A percentile compares a stretch with the other conserved stretches of the same genome.
Evolutionary conservation across 2,329 filamentous ascomycete species (phyloP).

Genomic region (Aspergillus persii): DNA sequence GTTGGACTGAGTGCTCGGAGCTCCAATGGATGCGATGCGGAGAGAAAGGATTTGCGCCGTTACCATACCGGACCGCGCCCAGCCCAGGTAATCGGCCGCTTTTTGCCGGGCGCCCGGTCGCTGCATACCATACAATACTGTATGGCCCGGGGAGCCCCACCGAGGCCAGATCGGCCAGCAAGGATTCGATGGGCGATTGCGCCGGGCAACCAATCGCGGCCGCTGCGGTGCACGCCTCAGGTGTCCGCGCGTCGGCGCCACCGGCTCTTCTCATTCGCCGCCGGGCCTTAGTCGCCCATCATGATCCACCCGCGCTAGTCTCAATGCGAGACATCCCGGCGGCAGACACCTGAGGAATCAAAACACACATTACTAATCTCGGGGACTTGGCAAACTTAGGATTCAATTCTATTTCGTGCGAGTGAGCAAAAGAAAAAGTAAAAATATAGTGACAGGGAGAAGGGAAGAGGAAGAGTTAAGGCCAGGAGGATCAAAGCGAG

Average conservation of each 20-base stretch:
- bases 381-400: not conserved
- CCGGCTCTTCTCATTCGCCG: too few relatives aligned
- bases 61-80: conserved; percentile 18
- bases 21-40: conserved; percentile 13
- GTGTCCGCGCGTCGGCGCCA: not conserved
- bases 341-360: not conserved
- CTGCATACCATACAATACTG: not conserved
- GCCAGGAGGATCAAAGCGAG: conserved; percentile 6
- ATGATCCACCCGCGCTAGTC: not conserved
- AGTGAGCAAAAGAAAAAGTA: conserved; percentile 3
- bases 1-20: too few relatives aligned
- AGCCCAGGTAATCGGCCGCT: not conserved
- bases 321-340: not conserved
- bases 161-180: conserved; percentile 18
- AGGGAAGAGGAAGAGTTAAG: conserved; percentile 6
- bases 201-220: conserved; percentile 5
- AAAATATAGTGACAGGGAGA: conserved; percentile 19
- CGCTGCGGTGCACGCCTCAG: too few relatives aligned
- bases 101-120: too few relatives aligned
- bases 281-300: too few relatives aligned
- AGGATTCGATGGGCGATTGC: conserved; percentile 20
- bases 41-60: conserved; percentile 4
- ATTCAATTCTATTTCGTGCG: conserved; percentile 18
- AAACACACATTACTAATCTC: not conserved
- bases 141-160: conserved; percentile 4